Conservation (phyloP, 495 filamentous ascomycete genomes). For the Chlorociboria aeruginascens region DNA sequence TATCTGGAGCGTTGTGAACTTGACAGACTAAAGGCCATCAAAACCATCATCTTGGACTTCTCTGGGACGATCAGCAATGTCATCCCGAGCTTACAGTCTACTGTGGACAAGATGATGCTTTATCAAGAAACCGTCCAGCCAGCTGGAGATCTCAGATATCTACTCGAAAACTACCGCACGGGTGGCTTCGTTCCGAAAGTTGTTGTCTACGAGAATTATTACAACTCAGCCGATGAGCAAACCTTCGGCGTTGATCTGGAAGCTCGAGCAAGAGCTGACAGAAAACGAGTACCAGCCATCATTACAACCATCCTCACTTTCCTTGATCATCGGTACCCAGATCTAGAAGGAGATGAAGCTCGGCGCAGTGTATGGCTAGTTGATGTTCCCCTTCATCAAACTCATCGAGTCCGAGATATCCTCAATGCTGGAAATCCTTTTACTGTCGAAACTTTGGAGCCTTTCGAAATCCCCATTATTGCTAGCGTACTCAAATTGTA, state of each 20-base stretch:
- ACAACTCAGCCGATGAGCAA: conserved; percentile 94
- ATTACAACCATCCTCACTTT: conserved; percentile 89
- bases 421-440: conserved; percentile 86
- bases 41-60: conserved; percentile 94
- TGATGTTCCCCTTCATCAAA: conserved; percentile 76
- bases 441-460: conserved; percentile 60
- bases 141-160: conserved; percentile 77
- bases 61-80: conserved; percentile 97
- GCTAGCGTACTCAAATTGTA: conserved; percentile 92
- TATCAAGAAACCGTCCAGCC: conserved; percentile 98
- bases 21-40: conserved; percentile 92
- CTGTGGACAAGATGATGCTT: conserved; percentile 95
- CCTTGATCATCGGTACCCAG: conserved; percentile 91
- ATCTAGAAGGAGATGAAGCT: conserved; percentile 93
- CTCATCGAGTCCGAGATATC: conserved; percentile 67
- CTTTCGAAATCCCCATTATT: conserved; percentile 87
- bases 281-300: conserved; percentile 88
- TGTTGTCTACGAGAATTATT: conserved; percentile 97
- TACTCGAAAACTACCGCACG: conserved; percentile 96
- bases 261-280: conserved; percentile 80
- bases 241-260: conserved; percentile 97
- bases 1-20: conserved; percentile 98
- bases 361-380: conserved; percentile 87
- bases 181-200: conserved; percentile 85
- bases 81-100: conserved; percentile 88